phyloP scores from a whole-genome alignment of 352 stramenopile species.

The Phytopythium oedochilum region DNA sequence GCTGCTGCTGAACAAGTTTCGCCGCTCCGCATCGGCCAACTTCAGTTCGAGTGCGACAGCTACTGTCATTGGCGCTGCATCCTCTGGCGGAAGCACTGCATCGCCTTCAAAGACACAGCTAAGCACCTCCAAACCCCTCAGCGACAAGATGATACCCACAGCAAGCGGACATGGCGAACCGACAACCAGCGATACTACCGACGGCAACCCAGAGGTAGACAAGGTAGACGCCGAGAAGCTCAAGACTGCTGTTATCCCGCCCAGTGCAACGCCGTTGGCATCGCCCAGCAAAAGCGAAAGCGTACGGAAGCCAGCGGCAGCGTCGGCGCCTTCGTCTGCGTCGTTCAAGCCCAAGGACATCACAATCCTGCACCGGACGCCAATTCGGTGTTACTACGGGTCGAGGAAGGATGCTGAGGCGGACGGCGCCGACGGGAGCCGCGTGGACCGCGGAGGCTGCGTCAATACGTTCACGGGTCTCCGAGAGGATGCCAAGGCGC shows the following conservation, averaged over 20 bases:
- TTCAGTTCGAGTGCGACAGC: neutral
- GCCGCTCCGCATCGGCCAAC: neutral
- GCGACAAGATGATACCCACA: no score
- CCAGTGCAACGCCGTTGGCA: neutral
- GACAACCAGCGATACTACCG: neutral
- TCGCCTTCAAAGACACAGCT: neutral
- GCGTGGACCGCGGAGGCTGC: constrained; percentile 54
- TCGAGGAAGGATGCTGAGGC: constrained; percentile 75
- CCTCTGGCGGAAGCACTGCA: no score
- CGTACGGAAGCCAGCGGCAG: constrained; percentile 4
- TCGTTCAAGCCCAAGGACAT: constrained; percentile 71
- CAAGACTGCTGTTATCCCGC: neutral
- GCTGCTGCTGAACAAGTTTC: constrained; percentile 69
- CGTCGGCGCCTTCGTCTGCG: constrained; percentile 5
- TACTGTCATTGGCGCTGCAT: neutral
- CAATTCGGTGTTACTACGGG: constrained; percentile 76
- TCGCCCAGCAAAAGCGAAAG: constrained; percentile 7
- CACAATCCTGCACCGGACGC: constrained; percentile 70
- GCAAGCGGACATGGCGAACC: neutral
- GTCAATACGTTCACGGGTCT: constrained; percentile 86
- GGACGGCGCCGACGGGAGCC: constrained; percentile 52
- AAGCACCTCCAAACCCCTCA: neutral
- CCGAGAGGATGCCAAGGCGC: constrained; percentile 73
- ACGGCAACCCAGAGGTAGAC: neutral
- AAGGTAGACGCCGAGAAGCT: neutral